A percentile compares a stretch with the other conserved stretches of the same genome.
These are phyloP conservation scores for Penicillium sp. DNA, from an alignment of 2,329 filamentous ascomycete species.

Conservation along the genomic window DNA sequence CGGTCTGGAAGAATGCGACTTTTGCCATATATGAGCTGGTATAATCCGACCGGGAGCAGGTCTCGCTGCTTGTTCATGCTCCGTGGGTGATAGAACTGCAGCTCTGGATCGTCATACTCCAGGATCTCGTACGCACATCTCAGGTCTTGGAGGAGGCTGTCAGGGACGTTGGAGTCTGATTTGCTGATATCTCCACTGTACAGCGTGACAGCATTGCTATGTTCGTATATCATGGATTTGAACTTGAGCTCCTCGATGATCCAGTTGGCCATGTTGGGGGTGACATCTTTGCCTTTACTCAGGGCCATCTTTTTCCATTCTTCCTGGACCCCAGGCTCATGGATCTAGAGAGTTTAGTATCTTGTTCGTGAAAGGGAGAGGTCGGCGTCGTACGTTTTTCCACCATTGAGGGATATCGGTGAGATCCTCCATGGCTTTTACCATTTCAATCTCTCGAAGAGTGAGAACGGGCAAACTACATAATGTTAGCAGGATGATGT, in stretches of 20 bases:
- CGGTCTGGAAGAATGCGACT: conserved; percentile 28
- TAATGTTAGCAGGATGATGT: background rate
- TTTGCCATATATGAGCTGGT: conserved; percentile 47
- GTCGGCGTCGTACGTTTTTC: conserved; percentile 25
- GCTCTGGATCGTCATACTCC: conserved; percentile 47
- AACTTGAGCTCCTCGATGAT: conserved; percentile 48
- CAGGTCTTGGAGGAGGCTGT: conserved; percentile 42
- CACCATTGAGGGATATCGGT: conserved; percentile 43
- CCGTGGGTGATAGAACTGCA: conserved; percentile 59
- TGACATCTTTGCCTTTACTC: conserved; percentile 24
- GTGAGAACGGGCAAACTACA: conserved; percentile 28
- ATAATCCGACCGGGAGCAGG: conserved; percentile 61
- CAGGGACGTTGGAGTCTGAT: conserved; percentile 47
- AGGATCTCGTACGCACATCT: conserved; percentile 44
- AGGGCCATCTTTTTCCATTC: conserved; percentile 32
- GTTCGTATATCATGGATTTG: conserved; percentile 48
- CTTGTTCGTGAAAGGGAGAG: background rate
- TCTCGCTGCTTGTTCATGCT: conserved; percentile 55
- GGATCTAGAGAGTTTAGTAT: conserved; percentile 20
- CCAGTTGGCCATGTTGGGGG: conserved; percentile 36
- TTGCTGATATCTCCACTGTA: conserved; percentile 52
- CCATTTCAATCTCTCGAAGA: conserved; percentile 39
- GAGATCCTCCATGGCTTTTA: conserved; percentile 38
- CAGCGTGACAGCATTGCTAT: conserved; percentile 41
- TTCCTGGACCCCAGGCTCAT: conserved; percentile 28